phyloP scores from a whole-genome alignment of 495 filamentous ascomycete genomes.

The Penicillium pulvis region DNA sequence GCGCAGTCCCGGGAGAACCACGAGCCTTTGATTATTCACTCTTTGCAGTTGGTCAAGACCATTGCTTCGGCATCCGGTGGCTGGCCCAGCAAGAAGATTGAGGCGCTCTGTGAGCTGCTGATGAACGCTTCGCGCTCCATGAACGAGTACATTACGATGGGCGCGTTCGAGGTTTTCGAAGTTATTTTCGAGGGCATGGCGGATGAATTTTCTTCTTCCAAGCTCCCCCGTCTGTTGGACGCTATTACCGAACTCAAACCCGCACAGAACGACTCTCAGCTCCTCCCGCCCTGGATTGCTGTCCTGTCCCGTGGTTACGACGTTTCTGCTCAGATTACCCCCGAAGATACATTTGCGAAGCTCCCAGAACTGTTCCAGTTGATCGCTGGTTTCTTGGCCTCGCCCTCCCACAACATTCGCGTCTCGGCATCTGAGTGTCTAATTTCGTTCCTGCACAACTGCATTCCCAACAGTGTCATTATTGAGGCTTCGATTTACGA shows the following conservation, averaged over 20 bases:
- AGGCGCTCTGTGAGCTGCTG: conserved; percentile 83
- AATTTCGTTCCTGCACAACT: conserved; percentile 87
- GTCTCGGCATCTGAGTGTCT: conserved; percentile 92
- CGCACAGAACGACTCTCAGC: conserved; percentile 84
- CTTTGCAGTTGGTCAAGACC: conserved; percentile 86
- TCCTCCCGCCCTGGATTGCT: conserved; percentile 94
- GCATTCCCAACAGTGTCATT: conserved; percentile 76
- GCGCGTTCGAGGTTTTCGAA: conserved; percentile 95
- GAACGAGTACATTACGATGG: conserved; percentile 93
- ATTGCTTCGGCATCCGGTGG: conserved; percentile 83
- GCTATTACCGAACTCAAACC: conserved; percentile 87
- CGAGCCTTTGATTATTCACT: conserved; percentile 85
- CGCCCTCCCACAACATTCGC: conserved; percentile 86
- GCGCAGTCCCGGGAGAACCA: conserved; percentile 53
- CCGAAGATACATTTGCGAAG: conserved; percentile 86
- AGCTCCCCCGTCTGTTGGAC: conserved; percentile 84
- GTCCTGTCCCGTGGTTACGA: conserved; percentile 93
- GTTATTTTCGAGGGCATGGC: conserved; percentile 90
- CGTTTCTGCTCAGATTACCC: conserved; percentile 81
- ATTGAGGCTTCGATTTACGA: conserved; percentile 86
- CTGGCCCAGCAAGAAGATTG: conserved; percentile 97
- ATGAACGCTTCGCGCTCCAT: conserved; percentile 83
- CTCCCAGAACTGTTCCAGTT: conserved; percentile 77
- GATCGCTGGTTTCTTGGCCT: conserved; percentile 77
- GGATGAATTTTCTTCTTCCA: conserved; percentile 80